Conservation (phyloP, 2,329 filamentous ascomycete genomes). For the Bipolaris gigantea region DNA sequence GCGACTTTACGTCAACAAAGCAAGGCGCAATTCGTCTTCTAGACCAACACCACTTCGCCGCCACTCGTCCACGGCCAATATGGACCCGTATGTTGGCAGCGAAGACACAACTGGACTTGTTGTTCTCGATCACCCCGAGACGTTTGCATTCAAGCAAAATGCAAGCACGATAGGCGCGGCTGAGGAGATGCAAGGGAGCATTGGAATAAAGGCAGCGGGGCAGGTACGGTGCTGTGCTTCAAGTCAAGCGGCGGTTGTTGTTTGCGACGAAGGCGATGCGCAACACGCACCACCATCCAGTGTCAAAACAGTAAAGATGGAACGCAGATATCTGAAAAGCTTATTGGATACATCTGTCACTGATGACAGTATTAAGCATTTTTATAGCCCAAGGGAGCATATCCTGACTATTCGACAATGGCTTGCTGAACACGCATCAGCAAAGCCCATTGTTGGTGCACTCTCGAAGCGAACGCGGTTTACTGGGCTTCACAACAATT, state of each 20-base stretch:
- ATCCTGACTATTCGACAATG: conserved; percentile 45
- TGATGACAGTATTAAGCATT: conserved; percentile 18
- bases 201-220: conserved; percentile 37
- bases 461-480: conserved; percentile 53
- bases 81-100: conserved; percentile 31
- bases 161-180: conserved; percentile 49
- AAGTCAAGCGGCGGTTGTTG: conserved; percentile 37
- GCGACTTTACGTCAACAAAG: conserved; percentile 42
- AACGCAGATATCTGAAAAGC: conserved; percentile 47
- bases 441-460: conserved; percentile 52
- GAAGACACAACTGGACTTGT: conserved; percentile 48
- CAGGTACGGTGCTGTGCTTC: conserved; percentile 42
- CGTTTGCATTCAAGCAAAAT: conserved; percentile 52
- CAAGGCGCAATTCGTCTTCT: conserved; percentile 21
- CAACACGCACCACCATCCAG: conserved; percentile 16
- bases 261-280: conserved; percentile 21
- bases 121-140: conserved; percentile 52
- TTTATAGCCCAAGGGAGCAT: conserved; percentile 11
- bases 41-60: conserved; percentile 30
- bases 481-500: conserved; percentile 50
- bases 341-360: conserved; percentile 41
- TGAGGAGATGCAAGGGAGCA: conserved; percentile 38
- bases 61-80: conserved; percentile 28
- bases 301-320: conserved; percentile 42
- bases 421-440: conserved; percentile 48